Conservation (phyloP, 306 rosid genomes). For the Casuarina equisetifolia region DNA sequence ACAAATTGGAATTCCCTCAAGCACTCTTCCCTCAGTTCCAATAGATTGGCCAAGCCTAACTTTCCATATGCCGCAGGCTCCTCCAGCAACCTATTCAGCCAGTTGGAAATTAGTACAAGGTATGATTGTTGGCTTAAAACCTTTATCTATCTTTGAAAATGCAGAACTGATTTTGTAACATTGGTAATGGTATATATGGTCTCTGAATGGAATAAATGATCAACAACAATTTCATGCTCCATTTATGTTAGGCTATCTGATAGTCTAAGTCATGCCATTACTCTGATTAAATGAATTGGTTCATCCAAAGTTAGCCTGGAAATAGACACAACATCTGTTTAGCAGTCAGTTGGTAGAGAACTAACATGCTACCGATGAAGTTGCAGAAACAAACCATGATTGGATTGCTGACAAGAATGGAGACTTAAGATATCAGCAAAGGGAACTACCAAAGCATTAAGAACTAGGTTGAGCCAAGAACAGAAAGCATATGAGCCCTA, state of each 20-base stretch:
- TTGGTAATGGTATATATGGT: background rate
- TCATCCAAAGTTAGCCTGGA: background rate
- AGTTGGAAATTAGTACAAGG: slow-evolving; percentile 23
- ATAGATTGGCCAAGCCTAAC: slow-evolving; percentile 86
- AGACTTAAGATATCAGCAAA: no score
- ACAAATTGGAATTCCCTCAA: slow-evolving; percentile 97
- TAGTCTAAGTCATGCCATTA: background rate
- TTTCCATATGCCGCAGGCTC: slow-evolving; percentile 98
- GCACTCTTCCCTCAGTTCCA: slow-evolving; percentile 99
- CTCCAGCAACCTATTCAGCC: slow-evolving; percentile 78
- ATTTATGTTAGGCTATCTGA: background rate
- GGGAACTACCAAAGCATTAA: no score
- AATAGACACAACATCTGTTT: background rate
- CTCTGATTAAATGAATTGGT: background rate
- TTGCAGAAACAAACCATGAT: no score
- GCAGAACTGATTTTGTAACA: background rate
- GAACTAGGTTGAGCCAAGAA: no score
- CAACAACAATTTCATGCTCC: background rate
- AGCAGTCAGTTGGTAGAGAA: no score
- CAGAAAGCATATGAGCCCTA: background rate
- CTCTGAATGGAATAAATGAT: background rate
- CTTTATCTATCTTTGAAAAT: background rate
- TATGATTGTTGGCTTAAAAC: slow-evolving; percentile 10
- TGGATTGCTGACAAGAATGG: no score
- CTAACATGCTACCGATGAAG: no score